Percentiles rank a stretch among this genome's conserved stretches.
These are phyloP conservation scores for Verticillium tricorpus DNA, from an alignment of 2,329 filamentous ascomycete genomes.

Conservation along the genomic window DNA sequence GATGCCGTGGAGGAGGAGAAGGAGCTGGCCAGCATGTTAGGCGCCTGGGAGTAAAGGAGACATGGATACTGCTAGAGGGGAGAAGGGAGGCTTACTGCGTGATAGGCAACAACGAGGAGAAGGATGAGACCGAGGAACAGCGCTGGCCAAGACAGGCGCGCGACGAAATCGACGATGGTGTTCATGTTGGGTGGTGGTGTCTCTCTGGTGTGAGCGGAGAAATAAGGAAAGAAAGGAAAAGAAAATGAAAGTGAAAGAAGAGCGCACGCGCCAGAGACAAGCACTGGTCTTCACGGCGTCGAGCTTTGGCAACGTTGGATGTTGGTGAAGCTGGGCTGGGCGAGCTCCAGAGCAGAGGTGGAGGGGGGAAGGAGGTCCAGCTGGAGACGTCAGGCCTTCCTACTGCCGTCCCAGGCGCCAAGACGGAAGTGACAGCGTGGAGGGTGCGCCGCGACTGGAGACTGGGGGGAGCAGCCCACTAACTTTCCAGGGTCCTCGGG, in stretches of 20 bases:
- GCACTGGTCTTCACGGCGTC: neutral
- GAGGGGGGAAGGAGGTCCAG: neutral
- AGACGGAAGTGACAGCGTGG: neutral
- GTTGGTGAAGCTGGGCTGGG: neutral
- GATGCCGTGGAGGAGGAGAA: conserved; percentile 64
- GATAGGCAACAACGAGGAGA: neutral
- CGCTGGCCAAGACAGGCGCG: neutral
- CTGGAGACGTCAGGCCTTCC: neutral
- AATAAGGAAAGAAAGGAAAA: neutral
- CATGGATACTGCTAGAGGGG: neutral
- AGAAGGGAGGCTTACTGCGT: neutral
- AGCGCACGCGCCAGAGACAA: neutral
- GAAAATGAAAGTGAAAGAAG: too few relatives aligned
- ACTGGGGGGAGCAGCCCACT: too few relatives aligned
- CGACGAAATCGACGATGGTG: neutral
- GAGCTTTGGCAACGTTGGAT: neutral
- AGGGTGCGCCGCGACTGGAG: neutral
- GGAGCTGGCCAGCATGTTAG: conserved; percentile 36
- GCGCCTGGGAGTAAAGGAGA: neutral
- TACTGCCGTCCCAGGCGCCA: neutral
- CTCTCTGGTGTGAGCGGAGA: neutral
- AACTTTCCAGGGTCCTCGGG: too few relatives aligned
- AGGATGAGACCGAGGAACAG: neutral
- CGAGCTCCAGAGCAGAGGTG: neutral
- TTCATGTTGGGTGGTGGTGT: neutral